Percentiles rank a stretch among this genome's conserved stretches.
Conservation (phyloP, 306 rosid genomes). For the Psophocarpus tetragonolobus region DNA sequence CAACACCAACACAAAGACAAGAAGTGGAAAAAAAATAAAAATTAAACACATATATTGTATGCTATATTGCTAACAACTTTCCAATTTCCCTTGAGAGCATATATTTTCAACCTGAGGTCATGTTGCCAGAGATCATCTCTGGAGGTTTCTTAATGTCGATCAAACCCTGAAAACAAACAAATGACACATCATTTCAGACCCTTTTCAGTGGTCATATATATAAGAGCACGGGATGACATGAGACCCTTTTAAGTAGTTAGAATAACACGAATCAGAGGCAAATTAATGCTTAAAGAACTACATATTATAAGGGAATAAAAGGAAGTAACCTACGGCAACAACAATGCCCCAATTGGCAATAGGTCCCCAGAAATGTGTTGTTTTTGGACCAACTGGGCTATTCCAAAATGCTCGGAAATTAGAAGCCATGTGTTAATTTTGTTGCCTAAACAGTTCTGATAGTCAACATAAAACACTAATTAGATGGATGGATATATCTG, state of each 20-base stretch:
- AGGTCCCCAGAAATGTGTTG: slow-evolving; percentile 89
- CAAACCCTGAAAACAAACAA: slow-evolving; percentile 47
- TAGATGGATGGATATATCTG: neutral
- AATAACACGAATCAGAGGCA: neutral
- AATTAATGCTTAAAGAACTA: neutral
- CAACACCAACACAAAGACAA: slow-evolving; percentile 27
- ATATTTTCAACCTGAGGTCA: slow-evolving; percentile 66
- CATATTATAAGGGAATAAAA: neutral
- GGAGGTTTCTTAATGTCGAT: slow-evolving; percentile 73
- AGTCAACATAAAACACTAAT: slow-evolving; percentile 16
- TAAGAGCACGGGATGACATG: neutral
- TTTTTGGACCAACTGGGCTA: slow-evolving; percentile 82
- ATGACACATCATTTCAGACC: neutral
- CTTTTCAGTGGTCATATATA: neutral
- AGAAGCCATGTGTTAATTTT: slow-evolving; percentile 51
- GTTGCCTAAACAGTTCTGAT: neutral
- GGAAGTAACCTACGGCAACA: slow-evolving; percentile 58
- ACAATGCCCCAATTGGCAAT: slow-evolving; percentile 79
- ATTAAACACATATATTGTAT: neutral
- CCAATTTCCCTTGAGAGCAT: neutral
- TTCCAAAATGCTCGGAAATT: slow-evolving; percentile 71
- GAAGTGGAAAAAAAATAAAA: slow-evolving; percentile 12
- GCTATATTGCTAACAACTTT: neutral
- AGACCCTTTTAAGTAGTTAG: neutral
- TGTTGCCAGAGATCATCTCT: slow-evolving; percentile 75